phyloP scores from a whole-genome alignment of 2,329 filamentous ascomycete genomes.

The Nothomitra cinnamomea region DNA sequence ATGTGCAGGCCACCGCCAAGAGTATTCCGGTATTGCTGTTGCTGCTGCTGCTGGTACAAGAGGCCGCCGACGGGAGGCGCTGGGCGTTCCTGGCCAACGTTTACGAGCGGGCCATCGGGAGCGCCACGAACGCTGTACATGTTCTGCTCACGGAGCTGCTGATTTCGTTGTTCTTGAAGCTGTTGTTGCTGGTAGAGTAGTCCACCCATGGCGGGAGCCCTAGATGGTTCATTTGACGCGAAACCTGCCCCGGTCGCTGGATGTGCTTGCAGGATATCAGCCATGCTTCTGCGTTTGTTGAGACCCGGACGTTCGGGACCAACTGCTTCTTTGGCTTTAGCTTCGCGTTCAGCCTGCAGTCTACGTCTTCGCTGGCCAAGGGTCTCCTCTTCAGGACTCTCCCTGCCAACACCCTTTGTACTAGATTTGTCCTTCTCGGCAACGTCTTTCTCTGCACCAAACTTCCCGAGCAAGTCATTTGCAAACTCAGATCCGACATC shows the following conservation, averaged over 20 bases:
- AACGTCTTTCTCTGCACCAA: conserved; percentile 16
- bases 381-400: conserved; percentile 47
- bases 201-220: background rate
- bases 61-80: background rate
- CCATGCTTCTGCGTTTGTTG: conserved; percentile 35
- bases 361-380: conserved; percentile 60
- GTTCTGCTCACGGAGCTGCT: background rate
- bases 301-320: conserved; percentile 18
- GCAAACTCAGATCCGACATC: conserved; percentile 24
- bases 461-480: conserved; percentile 11
- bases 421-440: conserved; percentile 17
- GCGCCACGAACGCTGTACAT: background rate
- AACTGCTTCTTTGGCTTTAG: conserved; percentile 37
- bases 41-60: background rate
- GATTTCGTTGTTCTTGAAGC: background rate
- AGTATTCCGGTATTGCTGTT: background rate
- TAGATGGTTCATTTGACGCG: background rate
- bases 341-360: conserved; percentile 40
- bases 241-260: conserved; percentile 22
- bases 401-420: conserved; percentile 19
- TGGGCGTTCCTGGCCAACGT: background rate
- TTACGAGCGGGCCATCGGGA: background rate
- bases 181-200: background rate
- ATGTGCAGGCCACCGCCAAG: background rate
- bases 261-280: conserved; percentile 41